These are phyloP conservation scores for Skeletonema potamos DNA, from an alignment of 108 stramenopile genomes.

Conservation along the genomic window DNA sequence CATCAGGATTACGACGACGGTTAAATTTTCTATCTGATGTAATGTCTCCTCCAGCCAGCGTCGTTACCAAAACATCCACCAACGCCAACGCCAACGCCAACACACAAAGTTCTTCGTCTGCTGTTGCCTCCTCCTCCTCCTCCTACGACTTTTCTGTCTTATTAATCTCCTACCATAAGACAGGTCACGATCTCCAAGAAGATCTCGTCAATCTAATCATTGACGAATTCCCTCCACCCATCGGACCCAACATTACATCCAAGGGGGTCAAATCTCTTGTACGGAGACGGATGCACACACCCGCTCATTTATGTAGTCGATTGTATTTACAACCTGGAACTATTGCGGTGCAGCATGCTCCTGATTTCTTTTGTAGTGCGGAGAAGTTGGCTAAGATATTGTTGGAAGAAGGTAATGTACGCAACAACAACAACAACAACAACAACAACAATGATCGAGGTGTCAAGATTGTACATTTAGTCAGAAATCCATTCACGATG, in stretches of 20 bases:
- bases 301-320: background rate
- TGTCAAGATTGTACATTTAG: constrained; percentile 19
- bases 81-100: background rate
- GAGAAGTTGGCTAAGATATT: constrained; percentile 11
- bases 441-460: constrained; percentile 7
- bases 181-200: background rate
- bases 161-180: constrained; percentile 4
- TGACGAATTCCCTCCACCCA: constrained; percentile 3
- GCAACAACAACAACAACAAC: background rate
- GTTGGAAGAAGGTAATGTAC: constrained; percentile 1
- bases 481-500: constrained; percentile 22
- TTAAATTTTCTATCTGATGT: background rate
- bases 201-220: background rate
- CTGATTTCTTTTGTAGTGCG: constrained; percentile 20
- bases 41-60: background rate
- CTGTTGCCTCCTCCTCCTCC: background rate
- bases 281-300: background rate
- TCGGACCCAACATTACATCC: background rate
- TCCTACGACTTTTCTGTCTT: background rate
- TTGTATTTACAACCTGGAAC: background rate
- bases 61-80: background rate
- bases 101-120: background rate
- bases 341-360: background rate
- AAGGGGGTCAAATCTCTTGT: background rate
- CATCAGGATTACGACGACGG: background rate